Percentiles rank a stretch among this genome's conserved stretches.
Evolutionary conservation across 192 early-diverging fungal species (phyloP).

Genomic region (Coemansia sp.): DNA sequence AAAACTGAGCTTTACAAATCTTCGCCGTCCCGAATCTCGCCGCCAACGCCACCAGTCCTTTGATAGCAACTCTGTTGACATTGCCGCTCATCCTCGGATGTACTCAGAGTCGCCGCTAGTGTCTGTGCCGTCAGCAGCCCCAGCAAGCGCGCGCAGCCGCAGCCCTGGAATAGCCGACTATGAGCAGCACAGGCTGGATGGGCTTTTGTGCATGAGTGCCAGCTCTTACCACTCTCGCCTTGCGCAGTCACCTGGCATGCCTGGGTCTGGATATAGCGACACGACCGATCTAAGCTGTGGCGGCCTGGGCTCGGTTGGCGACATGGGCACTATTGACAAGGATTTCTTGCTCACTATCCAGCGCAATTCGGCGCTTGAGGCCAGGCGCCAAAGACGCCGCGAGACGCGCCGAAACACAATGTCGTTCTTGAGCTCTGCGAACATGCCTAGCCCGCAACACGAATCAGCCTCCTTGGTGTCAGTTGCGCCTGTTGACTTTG

Average conservation of each 20-base stretch:
- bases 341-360: slow-evolving; percentile 54
- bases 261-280: slow-evolving; percentile 1
- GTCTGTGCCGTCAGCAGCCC: slow-evolving; percentile 40
- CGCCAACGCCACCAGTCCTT: slow-evolving; percentile 48
- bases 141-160: slow-evolving; percentile 19
- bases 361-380: slow-evolving; percentile 49
- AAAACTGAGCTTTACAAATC: slow-evolving; percentile 50
- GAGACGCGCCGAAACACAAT: slow-evolving; percentile 52
- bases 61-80: slow-evolving; percentile 46
- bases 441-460: neutral
- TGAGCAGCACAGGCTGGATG: slow-evolving; percentile 21
- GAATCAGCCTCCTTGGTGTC: neutral
- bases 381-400: slow-evolving; percentile 47
- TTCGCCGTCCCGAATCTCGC: slow-evolving; percentile 46
- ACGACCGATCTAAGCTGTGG: neutral
- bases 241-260: neutral
- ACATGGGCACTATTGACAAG: slow-evolving; percentile 43
- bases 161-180: neutral
- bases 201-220: slow-evolving; percentile 10
- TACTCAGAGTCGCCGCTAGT: slow-evolving; percentile 43
- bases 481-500: neutral
- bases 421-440: slow-evolving; percentile 28
- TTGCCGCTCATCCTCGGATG: slow-evolving; percentile 35
- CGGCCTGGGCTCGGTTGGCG: slow-evolving; percentile 3
- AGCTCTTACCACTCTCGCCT: slow-evolving; percentile 7